These are phyloP conservation scores for Quercus parvula DNA, from an alignment of 306 rosid genomes.

Conservation along the genomic window DNA sequence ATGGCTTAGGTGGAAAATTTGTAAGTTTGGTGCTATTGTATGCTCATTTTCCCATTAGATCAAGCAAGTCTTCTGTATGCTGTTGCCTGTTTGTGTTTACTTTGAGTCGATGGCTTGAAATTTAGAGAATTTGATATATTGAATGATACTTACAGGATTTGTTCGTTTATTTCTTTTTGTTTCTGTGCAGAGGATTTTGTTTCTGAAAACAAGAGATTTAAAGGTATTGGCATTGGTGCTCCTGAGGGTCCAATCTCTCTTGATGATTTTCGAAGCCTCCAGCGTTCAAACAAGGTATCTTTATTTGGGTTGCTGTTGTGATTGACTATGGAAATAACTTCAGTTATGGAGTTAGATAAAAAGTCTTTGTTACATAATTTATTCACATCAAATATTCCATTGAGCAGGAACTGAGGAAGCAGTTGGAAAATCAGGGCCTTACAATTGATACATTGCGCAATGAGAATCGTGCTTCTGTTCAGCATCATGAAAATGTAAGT, in stretches of 20 bases:
- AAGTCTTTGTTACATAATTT: not conserved
- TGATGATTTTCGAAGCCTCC: slow-evolving; percentile 97
- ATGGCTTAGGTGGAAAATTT: not conserved
- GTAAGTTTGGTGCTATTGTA: not conserved
- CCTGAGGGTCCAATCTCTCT: slow-evolving; percentile 96
- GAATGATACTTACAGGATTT: not conserved
- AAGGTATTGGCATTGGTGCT: slow-evolving; percentile 95
- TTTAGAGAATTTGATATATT: not conserved
- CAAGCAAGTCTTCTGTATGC: not conserved
- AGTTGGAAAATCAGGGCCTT: slow-evolving; percentile 75
- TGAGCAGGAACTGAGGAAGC: slow-evolving; percentile 90
- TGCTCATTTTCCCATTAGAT: not conserved
- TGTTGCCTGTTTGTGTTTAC: not conserved
- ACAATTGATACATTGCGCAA: slow-evolving; percentile 53
- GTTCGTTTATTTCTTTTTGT: not conserved
- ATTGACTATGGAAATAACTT: not conserved
- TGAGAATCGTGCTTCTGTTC: slow-evolving; percentile 58
- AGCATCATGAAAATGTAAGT: slow-evolving; percentile 71
- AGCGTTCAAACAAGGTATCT: slow-evolving; percentile 74
- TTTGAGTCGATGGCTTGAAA: not conserved
- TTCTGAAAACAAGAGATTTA: slow-evolving; percentile 75
- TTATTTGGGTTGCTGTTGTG: slow-evolving; percentile 14
- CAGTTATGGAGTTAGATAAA: not conserved
- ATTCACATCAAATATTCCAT: slow-evolving; percentile 5
- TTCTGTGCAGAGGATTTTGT: slow-evolving; percentile 50